Evolutionary conservation across 768 basidiomycete species (phyloP).

Genomic region (Russula olivacea): DNA sequence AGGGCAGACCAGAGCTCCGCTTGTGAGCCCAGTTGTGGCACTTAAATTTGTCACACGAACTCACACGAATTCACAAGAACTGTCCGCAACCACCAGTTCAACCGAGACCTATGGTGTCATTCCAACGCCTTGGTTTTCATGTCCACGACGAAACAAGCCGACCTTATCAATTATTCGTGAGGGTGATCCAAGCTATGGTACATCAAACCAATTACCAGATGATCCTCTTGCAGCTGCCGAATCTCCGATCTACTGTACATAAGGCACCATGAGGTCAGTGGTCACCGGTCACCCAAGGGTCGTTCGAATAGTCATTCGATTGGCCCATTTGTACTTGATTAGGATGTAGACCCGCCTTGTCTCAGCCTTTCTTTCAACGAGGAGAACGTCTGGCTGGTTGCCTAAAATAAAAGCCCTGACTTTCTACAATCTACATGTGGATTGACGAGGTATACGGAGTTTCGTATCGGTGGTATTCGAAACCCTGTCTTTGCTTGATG

Average conservation of each 20-base stretch:
- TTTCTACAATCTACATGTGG: background rate
- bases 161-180: background rate
- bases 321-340: background rate
- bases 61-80: background rate
- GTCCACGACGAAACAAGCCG: background rate
- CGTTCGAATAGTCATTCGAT: background rate
- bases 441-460: background rate
- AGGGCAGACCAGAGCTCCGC: background rate
- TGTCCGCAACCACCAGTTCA: too few species aligned
- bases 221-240: background rate
- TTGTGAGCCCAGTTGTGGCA: background rate
- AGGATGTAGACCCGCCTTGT: background rate
- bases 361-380: background rate
- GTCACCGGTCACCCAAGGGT: background rate
- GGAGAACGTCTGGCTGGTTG: background rate
- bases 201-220: background rate
- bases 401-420: background rate
- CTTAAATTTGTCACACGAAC: background rate
- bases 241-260: background rate
- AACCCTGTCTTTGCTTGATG: background rate
- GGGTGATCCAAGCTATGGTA: too few species aligned
- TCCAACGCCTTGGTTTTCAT: background rate
- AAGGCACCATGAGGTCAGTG: background rate
- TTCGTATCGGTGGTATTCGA: background rate
- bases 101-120: background rate